Conservation (phyloP, 208 protist genomes). For the Willaertia magna region DNA sequence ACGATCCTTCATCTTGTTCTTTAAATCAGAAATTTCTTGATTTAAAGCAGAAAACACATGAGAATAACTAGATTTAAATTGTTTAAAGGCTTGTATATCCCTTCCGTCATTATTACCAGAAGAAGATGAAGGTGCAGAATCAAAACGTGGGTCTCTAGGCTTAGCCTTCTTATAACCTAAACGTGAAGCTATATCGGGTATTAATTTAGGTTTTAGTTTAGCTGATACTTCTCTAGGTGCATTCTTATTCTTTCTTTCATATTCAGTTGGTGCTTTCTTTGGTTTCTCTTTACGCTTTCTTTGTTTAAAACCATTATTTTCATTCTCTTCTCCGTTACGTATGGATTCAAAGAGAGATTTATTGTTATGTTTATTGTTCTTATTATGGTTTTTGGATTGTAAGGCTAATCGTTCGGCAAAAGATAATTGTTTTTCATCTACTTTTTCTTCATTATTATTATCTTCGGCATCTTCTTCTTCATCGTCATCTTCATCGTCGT, state of each 20-base stretch:
- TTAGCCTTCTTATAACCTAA: neutral
- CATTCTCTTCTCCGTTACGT: neutral
- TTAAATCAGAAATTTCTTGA: neutral
- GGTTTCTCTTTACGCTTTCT: neutral
- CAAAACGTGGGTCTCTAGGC: neutral
- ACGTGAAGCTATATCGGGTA: neutral
- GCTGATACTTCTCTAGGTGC: neutral
- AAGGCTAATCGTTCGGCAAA: neutral
- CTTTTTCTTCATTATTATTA: neutral
- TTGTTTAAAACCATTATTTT: neutral
- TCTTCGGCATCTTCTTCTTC: neutral
- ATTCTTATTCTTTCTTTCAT: neutral
- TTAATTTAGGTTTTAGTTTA: neutral
- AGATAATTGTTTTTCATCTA: neutral
- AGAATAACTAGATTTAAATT: neutral
- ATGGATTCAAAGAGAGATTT: neutral
- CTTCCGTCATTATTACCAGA: too few relatives aligned
- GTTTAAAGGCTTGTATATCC: neutral
- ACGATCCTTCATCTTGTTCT: neutral
- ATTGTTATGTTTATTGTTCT: neutral
- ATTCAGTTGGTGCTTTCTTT: neutral
- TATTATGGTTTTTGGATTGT: neutral
- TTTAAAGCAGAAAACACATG: neutral
- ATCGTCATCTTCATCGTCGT: conserved; percentile 3
- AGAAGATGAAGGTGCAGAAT: neutral